phyloP scores from a whole-genome alignment of 2,329 filamentous ascomycete species.

The Nemania diffusa region DNA sequence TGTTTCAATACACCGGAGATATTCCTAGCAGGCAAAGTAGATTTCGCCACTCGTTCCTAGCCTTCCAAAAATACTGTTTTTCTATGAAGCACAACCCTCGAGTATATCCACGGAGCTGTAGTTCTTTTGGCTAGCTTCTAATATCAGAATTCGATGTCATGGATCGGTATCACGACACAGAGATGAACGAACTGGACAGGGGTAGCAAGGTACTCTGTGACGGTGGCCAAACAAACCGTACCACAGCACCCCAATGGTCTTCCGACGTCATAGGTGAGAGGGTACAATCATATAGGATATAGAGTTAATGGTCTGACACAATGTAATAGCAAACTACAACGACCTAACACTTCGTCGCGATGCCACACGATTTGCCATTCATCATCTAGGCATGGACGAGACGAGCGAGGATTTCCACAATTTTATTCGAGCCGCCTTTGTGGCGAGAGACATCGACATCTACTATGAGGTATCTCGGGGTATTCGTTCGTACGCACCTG shows the following conservation, averaged over 20 bases:
- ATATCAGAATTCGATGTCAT: background rate
- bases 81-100: background rate
- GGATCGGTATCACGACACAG: constrained; percentile 2
- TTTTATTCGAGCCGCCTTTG: constrained; percentile 18
- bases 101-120: background rate
- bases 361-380: constrained; percentile 6
- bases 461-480: constrained; percentile 16
- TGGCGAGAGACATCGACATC: constrained; percentile 16
- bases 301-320: background rate
- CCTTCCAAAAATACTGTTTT: background rate
- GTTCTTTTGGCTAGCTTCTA: background rate
- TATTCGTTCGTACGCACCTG: background rate
- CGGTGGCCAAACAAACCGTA: background rate
- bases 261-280: constrained; percentile 6
- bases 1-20: background rate
- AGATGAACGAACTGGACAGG: constrained; percentile 5
- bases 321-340: constrained; percentile 7
- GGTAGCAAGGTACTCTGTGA: background rate
- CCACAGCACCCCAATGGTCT: background rate
- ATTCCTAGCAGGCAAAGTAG: background rate
- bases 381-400: constrained; percentile 2
- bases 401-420: background rate
- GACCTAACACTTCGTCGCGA: constrained; percentile 12
- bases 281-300: background rate
- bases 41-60: background rate